These are phyloP conservation scores for Coelastrella sp. DNA, from an alignment of 139 green algal species.

Conservation along the genomic window DNA sequence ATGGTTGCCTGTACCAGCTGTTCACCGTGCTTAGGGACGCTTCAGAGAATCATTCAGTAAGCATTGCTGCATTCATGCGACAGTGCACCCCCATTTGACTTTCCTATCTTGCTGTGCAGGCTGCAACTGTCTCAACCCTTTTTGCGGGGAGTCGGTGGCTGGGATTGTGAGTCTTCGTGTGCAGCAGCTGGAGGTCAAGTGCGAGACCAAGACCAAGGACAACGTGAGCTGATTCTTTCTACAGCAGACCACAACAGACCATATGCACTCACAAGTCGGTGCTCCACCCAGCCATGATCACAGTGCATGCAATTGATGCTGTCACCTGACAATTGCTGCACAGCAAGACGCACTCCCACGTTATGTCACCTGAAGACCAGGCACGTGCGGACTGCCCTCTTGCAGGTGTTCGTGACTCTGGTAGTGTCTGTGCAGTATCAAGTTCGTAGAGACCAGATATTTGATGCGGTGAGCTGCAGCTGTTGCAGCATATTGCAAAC, in stretches of 20 bases:
- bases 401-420: slow-evolving; percentile 75
- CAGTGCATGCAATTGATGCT: neutral
- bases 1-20: too few relatives aligned
- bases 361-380: too few relatives aligned
- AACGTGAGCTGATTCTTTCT: slow-evolving; percentile 52
- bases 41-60: too few relatives aligned
- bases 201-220: slow-evolving; percentile 54
- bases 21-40: too few relatives aligned
- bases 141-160: slow-evolving; percentile 43
- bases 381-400: too few relatives aligned
- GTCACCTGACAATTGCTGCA: too few relatives aligned
- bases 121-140: slow-evolving; percentile 49
- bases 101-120: slow-evolving; percentile 15
- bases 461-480: slow-evolving; percentile 31
- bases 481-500: too few relatives aligned
- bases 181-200: slow-evolving; percentile 80
- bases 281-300: too few relatives aligned
- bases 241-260: neutral
- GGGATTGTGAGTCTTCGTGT: slow-evolving; percentile 70
- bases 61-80: too few relatives aligned
- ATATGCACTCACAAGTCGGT: neutral
- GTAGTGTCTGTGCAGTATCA: slow-evolving; percentile 64
- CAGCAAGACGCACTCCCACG: too few relatives aligned
- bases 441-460: slow-evolving; percentile 25
- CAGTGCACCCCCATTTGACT: too few relatives aligned